Evolutionary conservation across 2,329 filamentous ascomycete genomes (phyloP).

Genomic region (Cercospora sp.): DNA sequence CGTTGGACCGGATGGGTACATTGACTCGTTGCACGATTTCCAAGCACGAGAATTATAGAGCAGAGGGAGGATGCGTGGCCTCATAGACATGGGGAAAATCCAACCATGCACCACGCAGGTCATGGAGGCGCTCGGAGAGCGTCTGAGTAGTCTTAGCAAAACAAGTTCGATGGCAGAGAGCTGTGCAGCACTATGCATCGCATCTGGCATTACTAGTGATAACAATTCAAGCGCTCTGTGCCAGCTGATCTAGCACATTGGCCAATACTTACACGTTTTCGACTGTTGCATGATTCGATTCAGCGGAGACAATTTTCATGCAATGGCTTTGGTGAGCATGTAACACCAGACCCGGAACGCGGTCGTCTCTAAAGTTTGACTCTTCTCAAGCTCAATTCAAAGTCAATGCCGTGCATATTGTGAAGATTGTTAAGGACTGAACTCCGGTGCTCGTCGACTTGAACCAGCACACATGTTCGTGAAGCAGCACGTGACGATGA

Average conservation of each 20-base stretch:
- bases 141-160: neutral
- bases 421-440: neutral
- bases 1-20: constrained; percentile 11
- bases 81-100: neutral
- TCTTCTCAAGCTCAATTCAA: neutral
- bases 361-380: neutral
- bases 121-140: neutral
- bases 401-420: neutral
- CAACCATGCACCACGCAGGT: neutral
- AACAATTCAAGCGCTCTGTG: neutral
- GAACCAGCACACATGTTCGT: neutral
- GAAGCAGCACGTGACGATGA: constrained; percentile 1
- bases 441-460: neutral
- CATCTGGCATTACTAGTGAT: neutral
- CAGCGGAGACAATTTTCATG: neutral
- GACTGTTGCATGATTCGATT: neutral
- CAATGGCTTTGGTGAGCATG: neutral
- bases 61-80: neutral
- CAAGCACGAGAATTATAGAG: neutral
- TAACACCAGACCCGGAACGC: neutral
- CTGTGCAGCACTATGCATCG: neutral
- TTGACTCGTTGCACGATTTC: neutral
- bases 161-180: neutral
- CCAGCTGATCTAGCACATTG: neutral
- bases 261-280: neutral